Base-by-base conservation (phyloP, 805 yeast genomes). In the Metschnikowia peoriensis region DNA sequence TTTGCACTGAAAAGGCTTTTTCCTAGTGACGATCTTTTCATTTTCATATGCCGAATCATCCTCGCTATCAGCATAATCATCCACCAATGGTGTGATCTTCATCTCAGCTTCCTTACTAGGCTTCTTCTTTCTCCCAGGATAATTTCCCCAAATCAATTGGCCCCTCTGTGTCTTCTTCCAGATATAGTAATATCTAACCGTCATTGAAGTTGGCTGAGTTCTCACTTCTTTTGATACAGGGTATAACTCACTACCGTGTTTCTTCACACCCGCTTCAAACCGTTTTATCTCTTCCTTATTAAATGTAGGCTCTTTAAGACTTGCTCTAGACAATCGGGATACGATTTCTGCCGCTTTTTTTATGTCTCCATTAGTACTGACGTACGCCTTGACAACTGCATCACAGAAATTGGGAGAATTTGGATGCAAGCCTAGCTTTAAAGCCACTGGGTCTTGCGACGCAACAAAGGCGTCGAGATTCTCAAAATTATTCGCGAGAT, bases 121-220 rank as follows among this genome's bases (percentile, higher is more conserved):
- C 59, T 83, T 81, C 64, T 86, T 87, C 58, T 83, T 83, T 47
- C 96, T 70, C 0, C 94, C 96, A 41, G 83, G 84, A 63, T 71
- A 89, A 62, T 85, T 84, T 37, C 89, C 96, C 96, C 97, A 89
- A 15, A 90, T 87, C 41, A 66, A 64, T 56, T 80, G 84, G 0
- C 97, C 97, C 42, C 77, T 76, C 32, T 79, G 72, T 0, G 96
- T 86, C 66, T 92, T 92, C 68, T 92, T 92, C 98, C 98, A 93
- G 49, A 89, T 71, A 62, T 93, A 93, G 63, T 90, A 93, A 65
- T 78, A 91, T 52, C 97, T 71, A 1, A 93, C 98, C 56, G 91
- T 76, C 85, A 86, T 88, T 0, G 92, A 80, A 50, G 83, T 72
- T 0, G 90, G 73, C 60, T 88, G 96, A 0, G 91, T 79, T 32